These are phyloP conservation scores for Schizosaccharomyces cryophilus DNA, from an alignment of 805 yeast species.

Conservation along the genomic window DNA sequence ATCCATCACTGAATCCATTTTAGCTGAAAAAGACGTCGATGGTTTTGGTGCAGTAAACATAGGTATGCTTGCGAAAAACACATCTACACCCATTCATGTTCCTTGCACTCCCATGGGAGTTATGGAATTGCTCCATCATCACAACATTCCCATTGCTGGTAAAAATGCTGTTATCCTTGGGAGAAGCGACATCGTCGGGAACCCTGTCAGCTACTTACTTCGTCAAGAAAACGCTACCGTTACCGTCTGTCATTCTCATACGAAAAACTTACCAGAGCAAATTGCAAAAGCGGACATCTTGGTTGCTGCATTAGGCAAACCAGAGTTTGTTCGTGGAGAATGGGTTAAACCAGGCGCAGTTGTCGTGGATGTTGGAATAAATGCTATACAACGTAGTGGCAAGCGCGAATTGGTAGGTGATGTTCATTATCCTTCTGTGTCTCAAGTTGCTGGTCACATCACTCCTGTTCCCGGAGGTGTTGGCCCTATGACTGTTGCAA, in stretches of 20 bases:
- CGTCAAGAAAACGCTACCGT: conserved; percentile 63
- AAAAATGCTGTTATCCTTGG: conserved; percentile 78
- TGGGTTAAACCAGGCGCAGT: conserved; percentile 69
- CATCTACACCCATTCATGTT: conserved; percentile 56
- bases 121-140: conserved; percentile 48
- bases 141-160: conserved; percentile 44
- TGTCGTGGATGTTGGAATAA: conserved; percentile 86
- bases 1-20: conserved; percentile 51
- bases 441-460: conserved; percentile 36
- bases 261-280: conserved; percentile 32
- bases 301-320: conserved; percentile 85
- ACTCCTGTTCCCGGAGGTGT: conserved; percentile 99
- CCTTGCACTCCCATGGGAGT: conserved; percentile 96
- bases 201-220: conserved; percentile 69
- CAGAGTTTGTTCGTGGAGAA: conserved; percentile 64
- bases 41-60: conserved; percentile 77
- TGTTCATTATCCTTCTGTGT: conserved; percentile 56
- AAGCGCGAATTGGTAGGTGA: conserved; percentile 67
- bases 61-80: conserved; percentile 72
- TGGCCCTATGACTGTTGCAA: conserved; percentile 97
- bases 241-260: conserved; percentile 58
- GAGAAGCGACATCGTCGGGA: conserved; percentile 86
- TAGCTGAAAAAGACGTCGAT: conserved; percentile 70
- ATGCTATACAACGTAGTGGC: conserved; percentile 51
- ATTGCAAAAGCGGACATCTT: conserved; percentile 61